phyloP scores from a whole-genome alignment of 257 asterid species.

The Salvia miltiorrhiza region DNA sequence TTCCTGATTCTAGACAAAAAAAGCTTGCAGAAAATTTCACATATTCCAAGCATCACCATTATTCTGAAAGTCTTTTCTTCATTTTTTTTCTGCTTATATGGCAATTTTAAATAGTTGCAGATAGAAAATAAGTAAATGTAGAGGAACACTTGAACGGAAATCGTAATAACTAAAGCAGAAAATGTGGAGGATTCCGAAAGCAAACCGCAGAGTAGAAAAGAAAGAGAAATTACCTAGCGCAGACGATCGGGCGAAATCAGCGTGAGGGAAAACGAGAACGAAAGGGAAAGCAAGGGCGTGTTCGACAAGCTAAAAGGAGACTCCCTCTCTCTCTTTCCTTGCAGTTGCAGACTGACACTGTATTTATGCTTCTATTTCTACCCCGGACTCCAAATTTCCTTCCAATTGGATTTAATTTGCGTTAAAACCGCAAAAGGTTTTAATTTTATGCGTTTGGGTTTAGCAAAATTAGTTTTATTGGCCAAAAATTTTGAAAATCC shows the following conservation, averaged over 20 bases:
- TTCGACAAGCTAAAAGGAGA: not conserved
- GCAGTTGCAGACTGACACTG: not conserved
- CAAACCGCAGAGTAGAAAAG: not conserved
- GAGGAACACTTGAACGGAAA: not conserved
- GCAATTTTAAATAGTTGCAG: not conserved
- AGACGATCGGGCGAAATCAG: constrained; percentile 11
- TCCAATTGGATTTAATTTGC: constrained; percentile 19
- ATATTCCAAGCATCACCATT: not conserved
- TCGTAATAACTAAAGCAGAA: not conserved
- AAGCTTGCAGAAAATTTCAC: not conserved
- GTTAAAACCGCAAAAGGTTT: not conserved
- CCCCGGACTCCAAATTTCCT: constrained; percentile 25
- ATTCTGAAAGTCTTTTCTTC: not conserved
- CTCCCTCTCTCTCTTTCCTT: not conserved
- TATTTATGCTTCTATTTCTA: not conserved
- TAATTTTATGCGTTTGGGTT: no score
- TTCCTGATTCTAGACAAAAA: not conserved
- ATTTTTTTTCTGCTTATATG: not conserved
- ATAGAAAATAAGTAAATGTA: not conserved
- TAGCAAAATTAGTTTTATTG: not conserved
- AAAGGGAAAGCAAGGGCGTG: not conserved
- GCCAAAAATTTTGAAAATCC: not conserved
- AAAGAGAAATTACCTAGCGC: constrained; percentile 5
- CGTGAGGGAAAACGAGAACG: not conserved
- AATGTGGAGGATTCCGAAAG: not conserved